phyloP scores from a whole-genome alignment of 2,329 filamentous ascomycete genomes.

The Coniosporium tulheliwenetii region DNA sequence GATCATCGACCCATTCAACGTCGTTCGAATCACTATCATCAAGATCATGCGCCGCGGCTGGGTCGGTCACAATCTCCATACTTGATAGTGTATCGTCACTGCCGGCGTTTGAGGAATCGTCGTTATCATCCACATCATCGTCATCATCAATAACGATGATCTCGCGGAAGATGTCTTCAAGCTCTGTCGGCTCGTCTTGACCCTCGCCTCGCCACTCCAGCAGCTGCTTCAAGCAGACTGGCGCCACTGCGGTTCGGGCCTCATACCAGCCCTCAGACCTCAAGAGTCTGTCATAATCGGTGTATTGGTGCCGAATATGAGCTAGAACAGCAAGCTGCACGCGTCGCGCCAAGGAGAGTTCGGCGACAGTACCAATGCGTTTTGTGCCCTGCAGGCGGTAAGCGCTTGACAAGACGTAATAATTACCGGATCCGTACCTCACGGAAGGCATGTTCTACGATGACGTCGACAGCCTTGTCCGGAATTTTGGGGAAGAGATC shows the following conservation, averaged over 20 bases:
- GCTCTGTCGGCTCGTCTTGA: slow-evolving; percentile 32
- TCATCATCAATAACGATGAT: slow-evolving; percentile 49
- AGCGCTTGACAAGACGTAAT: slow-evolving; percentile 3
- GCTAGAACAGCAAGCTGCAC: slow-evolving; percentile 47
- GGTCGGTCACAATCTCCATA: too few species aligned
- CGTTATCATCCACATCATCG: slow-evolving; percentile 28
- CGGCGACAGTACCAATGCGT: slow-evolving; percentile 40
- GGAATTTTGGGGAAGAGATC: slow-evolving; percentile 50
- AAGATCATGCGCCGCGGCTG: too few species aligned
- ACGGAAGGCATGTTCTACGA: slow-evolving; percentile 45
- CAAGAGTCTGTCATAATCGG: slow-evolving; percentile 44
- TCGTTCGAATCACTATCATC: too few species aligned
- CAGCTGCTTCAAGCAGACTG: slow-evolving; percentile 37
- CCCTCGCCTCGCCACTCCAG: slow-evolving; percentile 48
- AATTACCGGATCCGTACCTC: slow-evolving; percentile 24
- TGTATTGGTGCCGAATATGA: slow-evolving; percentile 46
- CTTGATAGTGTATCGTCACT: too few species aligned
- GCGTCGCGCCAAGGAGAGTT: slow-evolving; percentile 38
- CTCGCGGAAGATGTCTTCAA: slow-evolving; percentile 48
- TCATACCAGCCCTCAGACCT: slow-evolving; percentile 36
- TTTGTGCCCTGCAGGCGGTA: slow-evolving; percentile 29
- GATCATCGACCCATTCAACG: too few species aligned
- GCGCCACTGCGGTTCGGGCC: slow-evolving; percentile 39
- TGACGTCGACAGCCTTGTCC: slow-evolving; percentile 37
- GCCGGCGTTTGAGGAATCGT: too few species aligned